Conservation (phyloP, 1,284 basidiomycete genomes). For the Austroboletus novae-zelandiae region DNA sequence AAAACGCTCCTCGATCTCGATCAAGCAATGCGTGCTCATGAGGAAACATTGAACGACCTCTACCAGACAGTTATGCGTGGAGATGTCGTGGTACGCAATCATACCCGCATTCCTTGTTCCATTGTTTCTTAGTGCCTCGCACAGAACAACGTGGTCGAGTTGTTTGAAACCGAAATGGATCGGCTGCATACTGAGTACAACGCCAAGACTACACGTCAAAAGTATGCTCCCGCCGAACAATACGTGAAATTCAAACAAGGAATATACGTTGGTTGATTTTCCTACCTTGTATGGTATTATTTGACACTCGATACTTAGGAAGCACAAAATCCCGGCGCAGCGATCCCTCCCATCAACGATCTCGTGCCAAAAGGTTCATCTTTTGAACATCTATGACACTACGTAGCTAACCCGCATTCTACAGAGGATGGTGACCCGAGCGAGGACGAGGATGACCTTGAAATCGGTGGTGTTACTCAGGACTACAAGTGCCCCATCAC, state of each 20-base stretch:
- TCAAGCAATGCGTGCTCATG: slow-evolving; percentile 55
- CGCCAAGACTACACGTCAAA: slow-evolving; percentile 66
- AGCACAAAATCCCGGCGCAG: slow-evolving; percentile 58
- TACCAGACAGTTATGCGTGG: slow-evolving; percentile 52
- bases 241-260: slow-evolving; percentile 65
- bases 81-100: slow-evolving; percentile 53
- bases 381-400: not conserved
- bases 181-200: slow-evolving; percentile 47
- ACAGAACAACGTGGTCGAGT: slow-evolving; percentile 48
- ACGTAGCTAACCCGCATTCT: slow-evolving; percentile 2
- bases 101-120: not conserved
- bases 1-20: slow-evolving; percentile 64
- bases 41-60: slow-evolving; percentile 52
- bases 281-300: not conserved
- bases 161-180: slow-evolving; percentile 46
- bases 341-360: slow-evolving; percentile 76
- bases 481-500: slow-evolving; percentile 80
- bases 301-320: slow-evolving; percentile 45
- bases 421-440: slow-evolving; percentile 73
- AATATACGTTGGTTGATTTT: slow-evolving; percentile 58
- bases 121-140: not conserved
- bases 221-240: slow-evolving; percentile 61
- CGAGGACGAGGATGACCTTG: slow-evolving; percentile 77
- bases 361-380: slow-evolving; percentile 65
- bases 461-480: slow-evolving; percentile 79